Conservation (phyloP, 371 early-diverging fungal genomes). For the Rhizopus sp. region DNA sequence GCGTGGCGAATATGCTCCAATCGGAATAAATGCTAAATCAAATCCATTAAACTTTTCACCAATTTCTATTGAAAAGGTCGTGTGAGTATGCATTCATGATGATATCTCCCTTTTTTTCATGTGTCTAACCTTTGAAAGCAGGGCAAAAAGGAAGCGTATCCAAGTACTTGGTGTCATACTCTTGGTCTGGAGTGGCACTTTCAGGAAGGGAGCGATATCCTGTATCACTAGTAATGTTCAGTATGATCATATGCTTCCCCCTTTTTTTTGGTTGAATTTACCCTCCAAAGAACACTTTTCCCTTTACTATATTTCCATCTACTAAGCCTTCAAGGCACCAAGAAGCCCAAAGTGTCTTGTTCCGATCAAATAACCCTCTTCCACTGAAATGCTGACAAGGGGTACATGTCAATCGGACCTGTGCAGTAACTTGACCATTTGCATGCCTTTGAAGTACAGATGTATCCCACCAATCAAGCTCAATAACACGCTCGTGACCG, state of each 20-base stretch:
- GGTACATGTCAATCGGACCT: conserved; percentile 59
- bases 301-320: conserved; percentile 22
- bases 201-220: conserved; percentile 64
- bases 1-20: conserved; percentile 82
- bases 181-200: conserved; percentile 18
- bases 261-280: conserved; percentile 15
- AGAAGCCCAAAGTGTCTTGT: conserved; percentile 77
- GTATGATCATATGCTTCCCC: not conserved
- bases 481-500: conserved; percentile 48
- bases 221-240: conserved; percentile 59
- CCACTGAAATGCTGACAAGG: conserved; percentile 82
- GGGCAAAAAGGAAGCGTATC: conserved; percentile 69
- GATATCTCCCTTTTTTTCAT: not conserved
- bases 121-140: conserved; percentile 62
- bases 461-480: conserved; percentile 84
- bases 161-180: conserved; percentile 35
- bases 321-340: conserved; percentile 58
- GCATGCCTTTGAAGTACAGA: conserved; percentile 38
- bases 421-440: not conserved
- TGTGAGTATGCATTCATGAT: not conserved
- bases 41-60: conserved; percentile 72
- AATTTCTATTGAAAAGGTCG: conserved; percentile 49
- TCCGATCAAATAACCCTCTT: conserved; percentile 62
- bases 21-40: conserved; percentile 77
- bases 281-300: conserved; percentile 71